Percentiles rank a stretch among this genome's conserved stretches.
These are phyloP conservation scores for Gaeumannomyces tritici DNA, from an alignment of 2,329 filamentous ascomycete species.

Conservation along the genomic window DNA sequence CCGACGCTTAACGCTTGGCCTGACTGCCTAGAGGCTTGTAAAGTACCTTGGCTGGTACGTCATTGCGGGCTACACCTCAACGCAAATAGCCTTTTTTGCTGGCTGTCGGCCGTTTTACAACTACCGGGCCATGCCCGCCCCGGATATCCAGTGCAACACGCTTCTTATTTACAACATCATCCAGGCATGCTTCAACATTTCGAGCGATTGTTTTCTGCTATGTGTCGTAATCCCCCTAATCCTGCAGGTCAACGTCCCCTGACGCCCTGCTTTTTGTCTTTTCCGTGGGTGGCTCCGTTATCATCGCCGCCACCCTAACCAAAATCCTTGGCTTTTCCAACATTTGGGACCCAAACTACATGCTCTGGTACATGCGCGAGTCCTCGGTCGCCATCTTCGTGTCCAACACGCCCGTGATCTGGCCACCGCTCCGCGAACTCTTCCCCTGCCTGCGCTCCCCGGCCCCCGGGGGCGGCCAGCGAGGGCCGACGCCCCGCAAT, in stretches of 20 bases:
- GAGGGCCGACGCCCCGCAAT: too few relatives aligned
- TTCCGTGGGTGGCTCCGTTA: conserved; percentile 38
- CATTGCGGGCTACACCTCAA: conserved; percentile 27
- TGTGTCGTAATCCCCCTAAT: conserved; percentile 36
- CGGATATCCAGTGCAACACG: conserved; percentile 35
- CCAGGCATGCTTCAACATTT: conserved; percentile 37
- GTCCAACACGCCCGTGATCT: conserved; percentile 42
- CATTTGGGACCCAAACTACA: conserved; percentile 20
- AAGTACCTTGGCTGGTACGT: conserved; percentile 28
- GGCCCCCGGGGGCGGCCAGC: too few relatives aligned
- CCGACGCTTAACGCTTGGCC: conserved; percentile 27
- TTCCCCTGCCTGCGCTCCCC: conserved; percentile 1
- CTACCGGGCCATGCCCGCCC: conserved; percentile 37
- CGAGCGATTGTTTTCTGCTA: conserved; percentile 36
- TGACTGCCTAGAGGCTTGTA: conserved; percentile 21
- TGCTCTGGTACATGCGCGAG: conserved; percentile 45
- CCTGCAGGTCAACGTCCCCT: conserved; percentile 27
- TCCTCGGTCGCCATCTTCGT: conserved; percentile 41
- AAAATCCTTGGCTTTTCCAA: conserved; percentile 34
- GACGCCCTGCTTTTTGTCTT: conserved; percentile 33
- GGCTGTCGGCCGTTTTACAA: conserved; percentile 33
- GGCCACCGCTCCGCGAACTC: conserved; percentile 33
- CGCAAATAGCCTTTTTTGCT: conserved; percentile 34
- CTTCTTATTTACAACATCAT: conserved; percentile 34
- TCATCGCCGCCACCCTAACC: conserved; percentile 24